Evolutionary conservation across 441 rosid genomes (phyloP).

Genomic region (Adansonia madagascariensis): DNA sequence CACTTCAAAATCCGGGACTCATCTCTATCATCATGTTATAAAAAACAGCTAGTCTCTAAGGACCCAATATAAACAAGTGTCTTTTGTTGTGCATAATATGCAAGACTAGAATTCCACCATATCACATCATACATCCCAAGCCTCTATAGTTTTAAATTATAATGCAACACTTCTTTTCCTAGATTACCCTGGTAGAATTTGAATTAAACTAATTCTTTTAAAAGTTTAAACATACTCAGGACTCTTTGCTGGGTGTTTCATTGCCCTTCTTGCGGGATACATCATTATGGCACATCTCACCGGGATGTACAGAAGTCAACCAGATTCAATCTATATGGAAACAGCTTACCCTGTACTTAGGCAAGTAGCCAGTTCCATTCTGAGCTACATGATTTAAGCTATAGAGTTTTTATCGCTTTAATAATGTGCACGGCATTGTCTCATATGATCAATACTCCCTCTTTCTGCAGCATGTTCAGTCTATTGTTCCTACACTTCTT

Average conservation of each 20-base stretch:
- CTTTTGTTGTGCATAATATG: background rate
- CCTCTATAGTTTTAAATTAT: background rate
- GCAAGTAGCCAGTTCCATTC: slow-evolving; percentile 50
- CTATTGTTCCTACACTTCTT: slow-evolving; percentile 83
- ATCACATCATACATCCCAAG: background rate
- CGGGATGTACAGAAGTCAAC: slow-evolving; percentile 72
- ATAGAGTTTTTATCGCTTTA: background rate
- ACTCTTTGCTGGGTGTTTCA: slow-evolving; percentile 86
- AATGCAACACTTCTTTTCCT: slow-evolving; percentile 7
- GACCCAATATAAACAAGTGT: slow-evolving; percentile 10
- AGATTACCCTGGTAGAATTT: slow-evolving; percentile 14
- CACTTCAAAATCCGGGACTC: slow-evolving; percentile 1
- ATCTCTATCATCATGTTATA: slow-evolving; percentile 6
- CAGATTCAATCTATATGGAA: slow-evolving; percentile 85
- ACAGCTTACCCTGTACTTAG: slow-evolving; percentile 91
- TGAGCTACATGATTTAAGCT: slow-evolving; percentile 10
- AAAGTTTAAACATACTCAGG: slow-evolving; percentile 50
- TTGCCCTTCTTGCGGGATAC: slow-evolving; percentile 87
- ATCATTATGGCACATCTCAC: slow-evolving; percentile 80
- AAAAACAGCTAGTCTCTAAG: background rate
- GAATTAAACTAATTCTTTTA: slow-evolving; percentile 19
- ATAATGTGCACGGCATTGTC: slow-evolving; percentile 3
- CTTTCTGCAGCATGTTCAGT: slow-evolving; percentile 85
- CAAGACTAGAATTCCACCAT: background rate
- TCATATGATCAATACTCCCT: slow-evolving; percentile 26